A percentile compares a stretch with the other conserved stretches of the same genome.
Evolutionary conservation across 1,139 yeast species (phyloP).

Genomic region (Nadsonia commutata): DNA sequence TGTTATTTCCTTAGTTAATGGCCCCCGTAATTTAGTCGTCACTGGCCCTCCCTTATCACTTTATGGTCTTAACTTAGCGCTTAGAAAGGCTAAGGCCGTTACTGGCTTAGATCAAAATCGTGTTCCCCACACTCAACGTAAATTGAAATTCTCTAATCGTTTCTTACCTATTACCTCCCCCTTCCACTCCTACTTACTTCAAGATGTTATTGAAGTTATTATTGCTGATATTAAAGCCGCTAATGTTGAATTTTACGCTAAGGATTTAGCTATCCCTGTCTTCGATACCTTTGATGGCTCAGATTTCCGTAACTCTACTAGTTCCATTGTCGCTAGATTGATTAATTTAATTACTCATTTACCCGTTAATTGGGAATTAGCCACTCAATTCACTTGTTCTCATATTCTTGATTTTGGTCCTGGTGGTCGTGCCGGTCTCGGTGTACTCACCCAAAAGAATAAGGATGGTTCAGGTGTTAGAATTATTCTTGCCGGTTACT

Average conservation of each 20-base stretch:
- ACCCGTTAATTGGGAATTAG: conserved; percentile 89
- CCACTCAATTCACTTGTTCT: conserved; percentile 68
- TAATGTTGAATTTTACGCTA: conserved; percentile 40
- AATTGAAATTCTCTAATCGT: conserved; percentile 80
- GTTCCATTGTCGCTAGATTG: conserved; percentile 48
- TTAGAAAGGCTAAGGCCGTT: conserved; percentile 91
- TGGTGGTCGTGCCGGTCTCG: conserved; percentile 95
- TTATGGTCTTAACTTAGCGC: conserved; percentile 82
- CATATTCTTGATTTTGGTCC: conserved; percentile 97
- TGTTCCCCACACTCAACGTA: conserved; percentile 84
- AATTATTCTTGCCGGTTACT: conserved; percentile 81
- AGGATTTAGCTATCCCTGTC: conserved; percentile 65
- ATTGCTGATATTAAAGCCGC: conserved; percentile 47
- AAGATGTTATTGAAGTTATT: conserved; percentile 54
- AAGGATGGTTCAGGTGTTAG: conserved; percentile 98
- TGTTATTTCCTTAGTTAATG: conserved; percentile 80
- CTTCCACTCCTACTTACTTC: conserved; percentile 82
- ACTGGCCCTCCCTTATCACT: conserved; percentile 98
- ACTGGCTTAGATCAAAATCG: conserved; percentile 91
- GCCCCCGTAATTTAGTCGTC: conserved; percentile 89
- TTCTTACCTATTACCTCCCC: conserved; percentile 94
- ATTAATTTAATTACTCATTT: conserved; percentile 71
- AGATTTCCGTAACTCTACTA: conserved; percentile 46
- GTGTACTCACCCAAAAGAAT: conserved; percentile 89
- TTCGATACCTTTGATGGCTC: conserved; percentile 79